A percentile compares a stretch with the other conserved stretches of the same genome.
Evolutionary conservation across 2,329 filamentous ascomycete genomes (phyloP).

Genomic region (Claviceps sp.): DNA sequence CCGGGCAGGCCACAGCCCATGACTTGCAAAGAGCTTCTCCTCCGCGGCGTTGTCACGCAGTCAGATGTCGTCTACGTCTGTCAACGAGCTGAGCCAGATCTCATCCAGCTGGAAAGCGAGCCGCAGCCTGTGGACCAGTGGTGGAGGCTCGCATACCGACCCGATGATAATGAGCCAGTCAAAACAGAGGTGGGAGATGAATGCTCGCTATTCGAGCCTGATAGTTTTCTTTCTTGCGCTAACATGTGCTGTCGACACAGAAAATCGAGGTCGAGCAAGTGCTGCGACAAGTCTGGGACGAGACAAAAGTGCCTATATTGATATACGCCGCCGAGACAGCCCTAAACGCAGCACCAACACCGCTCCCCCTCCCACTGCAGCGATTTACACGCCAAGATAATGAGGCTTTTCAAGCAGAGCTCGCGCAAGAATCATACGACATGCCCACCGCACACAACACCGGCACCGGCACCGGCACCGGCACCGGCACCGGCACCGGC

Average conservation of each 20-base stretch:
- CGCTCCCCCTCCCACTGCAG: slow-evolving; percentile 26
- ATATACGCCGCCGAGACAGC: slow-evolving; percentile 42
- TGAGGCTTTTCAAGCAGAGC: slow-evolving; percentile 35
- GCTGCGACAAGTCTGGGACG: slow-evolving; percentile 31
- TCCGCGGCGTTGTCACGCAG: slow-evolving; percentile 37
- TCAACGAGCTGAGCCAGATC: slow-evolving; percentile 25
- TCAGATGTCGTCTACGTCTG: slow-evolving; percentile 37
- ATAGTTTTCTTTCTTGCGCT: not conserved
- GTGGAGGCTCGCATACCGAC: slow-evolving; percentile 38
- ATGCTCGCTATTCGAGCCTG: not conserved
- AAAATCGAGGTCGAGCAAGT: slow-evolving; percentile 33
- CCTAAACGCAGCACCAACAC: slow-evolving; percentile 19
- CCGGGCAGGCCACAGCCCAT: slow-evolving; percentile 22
- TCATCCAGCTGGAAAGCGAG: slow-evolving; percentile 27
- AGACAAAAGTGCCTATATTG: slow-evolving; percentile 33
- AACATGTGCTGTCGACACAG: slow-evolving; percentile 22
- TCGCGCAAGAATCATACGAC: slow-evolving; percentile 23
- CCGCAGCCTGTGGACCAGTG: slow-evolving; percentile 32
- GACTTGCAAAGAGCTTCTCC: slow-evolving; percentile 31
- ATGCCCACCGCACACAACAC: slow-evolving; percentile 8
- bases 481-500: not conserved
- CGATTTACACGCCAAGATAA: slow-evolving; percentile 39
- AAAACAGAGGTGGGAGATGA: slow-evolving; percentile 32
- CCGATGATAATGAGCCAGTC: slow-evolving; percentile 26
- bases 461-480: not conserved